A percentile compares a stretch with the other conserved stretches of the same genome.
Evolutionary conservation across 2,329 filamentous ascomycete species (phyloP).

Genomic region (Lithohypha guttulata): DNA sequence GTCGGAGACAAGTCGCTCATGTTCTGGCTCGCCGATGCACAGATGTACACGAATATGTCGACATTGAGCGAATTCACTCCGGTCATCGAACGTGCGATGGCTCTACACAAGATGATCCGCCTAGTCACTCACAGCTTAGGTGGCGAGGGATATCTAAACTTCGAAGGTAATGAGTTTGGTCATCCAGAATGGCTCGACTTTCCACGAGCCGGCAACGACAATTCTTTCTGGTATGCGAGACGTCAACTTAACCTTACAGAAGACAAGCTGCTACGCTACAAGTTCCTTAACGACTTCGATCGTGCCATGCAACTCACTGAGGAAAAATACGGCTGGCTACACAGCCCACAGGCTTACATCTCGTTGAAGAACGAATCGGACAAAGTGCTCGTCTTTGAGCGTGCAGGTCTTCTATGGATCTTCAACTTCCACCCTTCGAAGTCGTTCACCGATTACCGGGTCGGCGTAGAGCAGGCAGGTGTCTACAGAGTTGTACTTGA

Average conservation of each 20-base stretch:
- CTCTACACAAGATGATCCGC: constrained; percentile 94
- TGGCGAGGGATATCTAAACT: constrained; percentile 95
- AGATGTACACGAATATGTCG: constrained; percentile 98
- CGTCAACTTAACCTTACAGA: constrained; percentile 89
- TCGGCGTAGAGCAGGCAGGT: constrained; percentile 73
- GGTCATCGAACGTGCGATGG: constrained; percentile 79
- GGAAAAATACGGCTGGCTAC: constrained; percentile 83
- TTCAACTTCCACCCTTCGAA: constrained; percentile 88
- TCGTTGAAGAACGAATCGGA: constrained; percentile 87
- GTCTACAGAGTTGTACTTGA: constrained; percentile 82
- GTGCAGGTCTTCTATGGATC: constrained; percentile 78
- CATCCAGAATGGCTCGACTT: constrained; percentile 99
- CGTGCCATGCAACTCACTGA: constrained; percentile 80
- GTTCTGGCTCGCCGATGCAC: constrained; percentile 95
- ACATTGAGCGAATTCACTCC: constrained; percentile 70
- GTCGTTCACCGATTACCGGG: constrained; percentile 84
- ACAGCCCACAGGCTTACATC: constrained; percentile 75
- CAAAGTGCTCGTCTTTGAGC: constrained; percentile 93
- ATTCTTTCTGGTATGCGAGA: constrained; percentile 89
- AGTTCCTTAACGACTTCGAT: constrained; percentile 89
- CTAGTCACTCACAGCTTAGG: constrained; percentile 83
- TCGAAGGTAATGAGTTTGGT: constrained; percentile 97
- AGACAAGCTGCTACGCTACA: constrained; percentile 74
- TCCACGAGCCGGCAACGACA: constrained; percentile 81
- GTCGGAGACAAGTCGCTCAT: constrained; percentile 95